Evolutionary conservation across 2,329 filamentous ascomycete genomes (phyloP), one percentile per base, ranked within the genome.

Genomic region (Claviceps sp.): DNA sequence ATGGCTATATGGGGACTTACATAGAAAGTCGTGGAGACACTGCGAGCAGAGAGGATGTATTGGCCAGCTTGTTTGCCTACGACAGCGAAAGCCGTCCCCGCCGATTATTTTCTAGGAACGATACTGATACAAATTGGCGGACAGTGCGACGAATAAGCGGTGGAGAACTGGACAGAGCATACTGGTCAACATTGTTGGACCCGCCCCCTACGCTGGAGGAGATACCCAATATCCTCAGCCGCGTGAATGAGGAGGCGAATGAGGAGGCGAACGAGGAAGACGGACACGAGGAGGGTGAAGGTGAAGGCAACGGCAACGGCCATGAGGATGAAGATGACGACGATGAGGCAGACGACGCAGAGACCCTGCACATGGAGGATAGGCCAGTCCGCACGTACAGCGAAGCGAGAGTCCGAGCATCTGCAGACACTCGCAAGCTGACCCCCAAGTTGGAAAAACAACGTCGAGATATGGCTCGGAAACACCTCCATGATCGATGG

Each of bases 401-500:
- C 52, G 70, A 72, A 56, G 56, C 68, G 2, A 68, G 68, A 7
- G 68, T 67, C 0, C 66, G 67, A 49, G 64, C 66, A 4, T 64
- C 67, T 14, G 60, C 62, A 6, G 66, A 63, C 22, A 65, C 59
- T 37, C 68, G 66, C n/a, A 66, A 63, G 8, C 56, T 65, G 39
- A 65, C 62, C 1, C 64, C 66, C 1, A 67, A 65, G 47, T 62
- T 69, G 50, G 67, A 71, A 43, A 71, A 68, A 52, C 62, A 68
- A 17, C 64, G 68, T 26, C 64, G 68, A 29, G 64, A 68, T 6
- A 67, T 70, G 66, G 75, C 76, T 1, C 70, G 77, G 14, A 70
- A 68, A 40, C 73, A 74, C 56, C 71, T 88, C 38, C 75, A 84
- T 58, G 80, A 90, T 50, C 76, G 87, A 48, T 93, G 87, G 87